phyloP scores from a whole-genome alignment of 2,329 filamentous ascomycete genomes.

The Coniochaeta sp. region DNA sequence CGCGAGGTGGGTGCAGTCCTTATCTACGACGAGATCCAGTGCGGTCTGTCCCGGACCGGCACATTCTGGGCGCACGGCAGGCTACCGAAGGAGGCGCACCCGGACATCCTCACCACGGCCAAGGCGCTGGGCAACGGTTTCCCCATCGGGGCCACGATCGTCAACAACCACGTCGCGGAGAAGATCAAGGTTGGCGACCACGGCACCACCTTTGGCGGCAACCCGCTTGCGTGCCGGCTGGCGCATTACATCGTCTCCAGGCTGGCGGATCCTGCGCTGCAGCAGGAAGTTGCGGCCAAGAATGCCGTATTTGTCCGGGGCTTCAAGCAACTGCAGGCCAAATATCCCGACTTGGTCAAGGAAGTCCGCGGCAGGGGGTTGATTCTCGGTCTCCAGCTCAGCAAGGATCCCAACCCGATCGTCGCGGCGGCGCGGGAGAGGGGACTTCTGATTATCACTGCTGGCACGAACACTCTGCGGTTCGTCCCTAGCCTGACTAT shows the following conservation, averaged over 20 bases:
- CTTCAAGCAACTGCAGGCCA: constrained; percentile 38
- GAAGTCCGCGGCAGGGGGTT: constrained; percentile 80
- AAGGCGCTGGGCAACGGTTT: constrained; percentile 97
- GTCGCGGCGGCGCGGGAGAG: constrained; percentile 82
- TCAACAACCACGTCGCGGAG: constrained; percentile 54
- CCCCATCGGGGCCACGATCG: constrained; percentile 78
- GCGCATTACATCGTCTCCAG: constrained; percentile 80
- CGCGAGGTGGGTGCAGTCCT: constrained; percentile 81
- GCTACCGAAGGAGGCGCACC: constrained; percentile 73
- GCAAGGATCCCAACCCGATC: constrained; percentile 63
- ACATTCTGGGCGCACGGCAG: constrained; percentile 80
- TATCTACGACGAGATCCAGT: constrained; percentile 97
- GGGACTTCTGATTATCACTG: constrained; percentile 84
- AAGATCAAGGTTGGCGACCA: constrained; percentile 67
- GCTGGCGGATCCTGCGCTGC: constrained; percentile 64
- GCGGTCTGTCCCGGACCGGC: constrained; percentile 81
- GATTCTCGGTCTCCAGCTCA: constrained; percentile 81
- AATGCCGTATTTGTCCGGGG: constrained; percentile 39
- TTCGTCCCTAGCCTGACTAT: constrained; percentile 87
- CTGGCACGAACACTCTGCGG: constrained; percentile 82
- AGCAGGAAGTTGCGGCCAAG: constrained; percentile 63
- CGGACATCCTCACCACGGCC: constrained; percentile 87
- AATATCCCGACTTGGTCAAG: constrained; percentile 61
- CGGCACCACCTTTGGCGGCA: constrained; percentile 90
- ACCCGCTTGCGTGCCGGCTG: constrained; percentile 76